Base-by-base conservation (phyloP, 306 rosid species). In the Mimosa bimucronata region DNA sequence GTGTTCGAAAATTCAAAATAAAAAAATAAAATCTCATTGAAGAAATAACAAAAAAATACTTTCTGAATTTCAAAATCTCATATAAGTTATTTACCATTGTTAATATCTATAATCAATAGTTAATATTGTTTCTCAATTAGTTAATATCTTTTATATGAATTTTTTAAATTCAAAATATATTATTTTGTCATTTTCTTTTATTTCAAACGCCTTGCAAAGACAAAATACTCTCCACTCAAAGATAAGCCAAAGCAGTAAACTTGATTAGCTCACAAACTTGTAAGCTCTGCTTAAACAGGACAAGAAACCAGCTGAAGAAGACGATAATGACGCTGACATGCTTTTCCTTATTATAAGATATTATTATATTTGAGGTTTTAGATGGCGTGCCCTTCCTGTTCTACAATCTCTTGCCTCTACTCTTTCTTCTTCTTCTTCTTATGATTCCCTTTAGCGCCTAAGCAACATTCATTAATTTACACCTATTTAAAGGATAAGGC, bases 251-350 rank as follows among this genome's bases (percentile, higher is more conserved):
- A 6, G 67, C 38, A 13, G 67, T 65, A 37, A 23, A 46, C 71
- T 30, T 38, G 29, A n/a, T 64, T 81, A 80, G 60, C 2, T 76
- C 41, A 21, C 25, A 6, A 16, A 44, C 25, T 68, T 61, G 46
- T 70, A 44, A 21, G 10, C 67, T 28, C 38, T 61, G 67, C 19
- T 26, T 15, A 3, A 57, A 61, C 67, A 28, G 1, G 67, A 61
- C 38, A 61, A 28, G 37, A 26, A 26, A 60, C 9, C 18, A 61
- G 67, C 67, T 12, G 38, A 61, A 37, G 38, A 28, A 61, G 67
- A 61, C 19, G 38, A 61, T 26, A 26, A 61, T 28, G 67, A 61
- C n/a, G 67, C 67, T 26, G 67, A 13, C 67, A 61, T 61, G 38
- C 19, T 61, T 61, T 61, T 9, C 67, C 38, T 0, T 13, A 28